A percentile compares a stretch with the other conserved stretches of the same genome.
Conservation (phyloP, 176 grass and related monocot genomes). For the Carex cristatella region DNA sequence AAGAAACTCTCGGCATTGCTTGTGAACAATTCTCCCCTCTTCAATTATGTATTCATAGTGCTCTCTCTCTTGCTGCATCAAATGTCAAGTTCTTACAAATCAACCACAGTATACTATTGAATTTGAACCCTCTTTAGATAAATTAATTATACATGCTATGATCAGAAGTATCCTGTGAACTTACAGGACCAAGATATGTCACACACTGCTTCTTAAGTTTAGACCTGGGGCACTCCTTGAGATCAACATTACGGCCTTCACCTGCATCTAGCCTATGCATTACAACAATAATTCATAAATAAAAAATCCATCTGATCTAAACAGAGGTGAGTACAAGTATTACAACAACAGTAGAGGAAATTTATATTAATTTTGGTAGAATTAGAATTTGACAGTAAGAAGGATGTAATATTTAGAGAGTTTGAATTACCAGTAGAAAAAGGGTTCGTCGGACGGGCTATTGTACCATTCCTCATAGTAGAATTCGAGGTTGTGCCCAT, state of each 20-base stretch:
- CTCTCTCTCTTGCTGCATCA: slow-evolving; percentile 34
- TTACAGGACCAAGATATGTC: slow-evolving; percentile 35
- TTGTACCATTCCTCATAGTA: slow-evolving; percentile 74
- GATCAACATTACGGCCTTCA: slow-evolving; percentile 13
- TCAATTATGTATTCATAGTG: slow-evolving; percentile 29
- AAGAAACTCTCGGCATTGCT: background rate
- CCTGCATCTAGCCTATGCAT: slow-evolving; percentile 36
- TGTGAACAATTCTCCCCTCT: slow-evolving; percentile 30
- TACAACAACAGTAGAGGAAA: background rate
- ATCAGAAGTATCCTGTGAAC: background rate
- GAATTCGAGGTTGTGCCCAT: slow-evolving; percentile 66
- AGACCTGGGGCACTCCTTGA: slow-evolving; percentile 24
- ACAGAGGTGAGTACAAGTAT: background rate
- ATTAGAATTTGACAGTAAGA: background rate
- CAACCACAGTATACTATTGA: background rate
- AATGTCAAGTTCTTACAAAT: background rate
- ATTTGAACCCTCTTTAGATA: background rate
- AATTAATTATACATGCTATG: background rate
- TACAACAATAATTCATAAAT: background rate
- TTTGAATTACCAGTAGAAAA: slow-evolving; percentile 73
- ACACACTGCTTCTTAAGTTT: slow-evolving; percentile 22
- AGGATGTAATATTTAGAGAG: background rate
- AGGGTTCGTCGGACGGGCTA: slow-evolving; percentile 45
- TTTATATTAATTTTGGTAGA: background rate
- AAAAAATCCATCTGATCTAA: background rate